Percentiles rank a stretch among this genome's conserved stretches.
These are phyloP conservation scores for Cyclotella cryptica DNA, from an alignment of 108 stramenopile genomes.

Conservation along the genomic window DNA sequence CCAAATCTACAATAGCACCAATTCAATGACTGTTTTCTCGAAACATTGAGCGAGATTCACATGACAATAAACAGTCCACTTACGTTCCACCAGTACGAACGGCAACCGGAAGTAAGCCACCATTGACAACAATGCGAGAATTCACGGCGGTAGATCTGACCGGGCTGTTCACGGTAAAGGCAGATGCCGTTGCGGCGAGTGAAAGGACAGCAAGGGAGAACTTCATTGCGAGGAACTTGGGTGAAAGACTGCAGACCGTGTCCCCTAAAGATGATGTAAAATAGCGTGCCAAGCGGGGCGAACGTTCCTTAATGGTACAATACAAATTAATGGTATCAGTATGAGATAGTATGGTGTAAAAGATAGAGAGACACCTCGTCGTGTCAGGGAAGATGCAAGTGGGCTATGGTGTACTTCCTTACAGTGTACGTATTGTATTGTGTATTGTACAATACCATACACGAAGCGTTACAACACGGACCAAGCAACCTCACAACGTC, in stretches of 20 bases:
- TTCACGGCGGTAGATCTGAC: slow-evolving; percentile 21
- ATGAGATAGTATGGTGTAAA: no score
- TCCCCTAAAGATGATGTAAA: not conserved
- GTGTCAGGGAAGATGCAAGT: no score
- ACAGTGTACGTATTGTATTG: not conserved
- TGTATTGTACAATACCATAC: not conserved
- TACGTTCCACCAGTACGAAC: slow-evolving; percentile 41
- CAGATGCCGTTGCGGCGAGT: slow-evolving; percentile 58
- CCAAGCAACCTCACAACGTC: not conserved
- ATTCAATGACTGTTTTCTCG: not conserved
- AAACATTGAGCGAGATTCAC: not conserved
- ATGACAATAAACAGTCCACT: slow-evolving; percentile 27
- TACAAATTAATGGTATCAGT: no score
- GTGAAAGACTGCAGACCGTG: not conserved
- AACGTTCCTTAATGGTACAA: no score
- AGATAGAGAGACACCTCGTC: no score
- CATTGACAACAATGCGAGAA: slow-evolving; percentile 21
- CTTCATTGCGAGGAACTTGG: slow-evolving; percentile 47
- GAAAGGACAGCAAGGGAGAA: slow-evolving; percentile 54
- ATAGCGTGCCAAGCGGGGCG: no score
- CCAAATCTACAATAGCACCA: no score
- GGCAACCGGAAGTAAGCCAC: slow-evolving; percentile 36
- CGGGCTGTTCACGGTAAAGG: slow-evolving; percentile 47
- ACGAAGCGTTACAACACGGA: no score
- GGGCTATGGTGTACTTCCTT: not conserved